These are phyloP conservation scores for Clonostachys solani DNA, from an alignment of 2,329 filamentous ascomycete genomes.

Conservation along the genomic window DNA sequence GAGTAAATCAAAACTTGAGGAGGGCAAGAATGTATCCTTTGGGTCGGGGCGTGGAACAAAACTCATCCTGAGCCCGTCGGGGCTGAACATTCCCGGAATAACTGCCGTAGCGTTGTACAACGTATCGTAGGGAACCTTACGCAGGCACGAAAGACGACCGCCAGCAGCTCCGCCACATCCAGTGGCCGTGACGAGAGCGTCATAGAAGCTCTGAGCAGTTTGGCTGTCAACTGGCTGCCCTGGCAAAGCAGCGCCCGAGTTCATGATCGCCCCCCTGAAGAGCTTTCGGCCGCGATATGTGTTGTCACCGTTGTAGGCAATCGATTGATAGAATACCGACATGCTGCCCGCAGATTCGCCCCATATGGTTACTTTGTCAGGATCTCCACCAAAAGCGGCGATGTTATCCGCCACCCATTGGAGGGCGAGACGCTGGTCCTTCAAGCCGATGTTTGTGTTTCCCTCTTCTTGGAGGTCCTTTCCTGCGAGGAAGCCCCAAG, in stretches of 20 bases:
- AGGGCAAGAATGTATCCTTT: conserved; percentile 44
- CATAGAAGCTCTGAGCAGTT: conserved; percentile 52
- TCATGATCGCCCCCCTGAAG: conserved; percentile 64
- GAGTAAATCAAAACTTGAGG: conserved; percentile 42
- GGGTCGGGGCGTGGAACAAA: conserved; percentile 58
- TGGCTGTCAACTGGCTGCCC: conserved; percentile 46
- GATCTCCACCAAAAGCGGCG: conserved; percentile 61
- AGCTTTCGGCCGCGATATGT: conserved; percentile 50
- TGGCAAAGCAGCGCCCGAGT: conserved; percentile 47
- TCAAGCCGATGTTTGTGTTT: conserved; percentile 52
- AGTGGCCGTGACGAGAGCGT: conserved; percentile 42
- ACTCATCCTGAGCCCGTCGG: conserved; percentile 50
- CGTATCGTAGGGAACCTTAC: conserved; percentile 41
- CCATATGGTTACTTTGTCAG: conserved; percentile 60
- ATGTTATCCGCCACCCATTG: conserved; percentile 64
- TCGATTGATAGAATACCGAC: conserved; percentile 59
- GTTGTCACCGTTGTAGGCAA: conserved; percentile 56
- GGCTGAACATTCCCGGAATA: conserved; percentile 52
- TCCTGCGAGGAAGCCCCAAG: conserved; percentile 52
- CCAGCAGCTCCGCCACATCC: conserved; percentile 47
- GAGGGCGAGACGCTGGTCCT: conserved; percentile 56
- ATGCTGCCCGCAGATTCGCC: conserved; percentile 57
- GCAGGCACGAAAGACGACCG: conserved; percentile 47
- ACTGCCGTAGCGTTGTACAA: conserved; percentile 53
- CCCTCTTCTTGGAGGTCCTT: conserved; percentile 51